Base-by-base conservation (phyloP, 139 green algal genomes). In the Ettlia oleoabundans region DNA sequence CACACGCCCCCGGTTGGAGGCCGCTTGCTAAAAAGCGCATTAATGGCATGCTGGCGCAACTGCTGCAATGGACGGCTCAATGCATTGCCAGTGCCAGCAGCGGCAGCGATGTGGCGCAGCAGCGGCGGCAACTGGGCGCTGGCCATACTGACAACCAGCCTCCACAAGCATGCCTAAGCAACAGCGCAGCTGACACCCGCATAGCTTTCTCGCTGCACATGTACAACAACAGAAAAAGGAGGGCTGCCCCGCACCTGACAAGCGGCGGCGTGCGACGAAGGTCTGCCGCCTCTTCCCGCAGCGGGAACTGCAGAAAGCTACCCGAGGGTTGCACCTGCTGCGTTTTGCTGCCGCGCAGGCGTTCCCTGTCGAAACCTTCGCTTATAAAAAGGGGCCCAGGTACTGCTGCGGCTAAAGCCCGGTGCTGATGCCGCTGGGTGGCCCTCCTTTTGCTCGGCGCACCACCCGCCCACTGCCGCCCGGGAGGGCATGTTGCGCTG, bases 251-350 rank as follows among this genome's bases (percentile, higher is more conserved):
- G 58, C 58, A 81, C 75, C 75, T 37, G 37, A 83, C 78, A 0
- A 83, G 78, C 37, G 78, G 78, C 24, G 78, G 78, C 26, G 78
- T 83, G 22, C 26, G 7, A 3, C 66, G 66, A 13, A 68, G 65
- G 10, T 76, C 78, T 6, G 63, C 15, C 33, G 18, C 22, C 21
- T 83, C 78, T 33, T 83, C 78, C 0, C 78, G 78, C 24, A 76
- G 4, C 35, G 78, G 78, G 28, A 83, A 83, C 35, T 83, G 62
- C 35, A 83, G n/a, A 30, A 83, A 83, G 65, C 19, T 76, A 47
- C 78, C 66, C 10, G 76, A 26, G 15, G 69, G 68, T 35, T 68
- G 51, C n/a, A 83, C 65, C 64, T 82, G 75, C 55, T 47, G 62
- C 58, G 63, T 37, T 30, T 73, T 82, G 38, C 55, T 58, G 40